Conservation (phyloP, 129 eudicot genomes). For the Apium graveolens region DNA sequence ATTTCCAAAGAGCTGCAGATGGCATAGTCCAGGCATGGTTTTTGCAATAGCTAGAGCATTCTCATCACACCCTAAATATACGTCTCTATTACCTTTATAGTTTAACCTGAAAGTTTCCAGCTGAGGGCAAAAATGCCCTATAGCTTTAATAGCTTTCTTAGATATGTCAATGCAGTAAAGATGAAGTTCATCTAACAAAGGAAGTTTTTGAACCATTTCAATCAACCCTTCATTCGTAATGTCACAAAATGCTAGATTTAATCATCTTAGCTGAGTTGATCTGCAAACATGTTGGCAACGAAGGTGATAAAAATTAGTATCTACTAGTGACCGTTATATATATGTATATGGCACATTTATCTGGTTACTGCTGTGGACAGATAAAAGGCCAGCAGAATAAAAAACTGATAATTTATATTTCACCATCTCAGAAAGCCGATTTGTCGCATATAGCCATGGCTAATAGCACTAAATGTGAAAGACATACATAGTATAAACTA, state of each 20-base stretch:
- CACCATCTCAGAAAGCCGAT: too few relatives aligned
- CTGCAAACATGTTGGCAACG: conserved; percentile 25
- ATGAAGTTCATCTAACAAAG: conserved; percentile 49
- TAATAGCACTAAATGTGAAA: too few relatives aligned
- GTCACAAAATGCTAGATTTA: conserved; percentile 29
- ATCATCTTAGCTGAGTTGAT: conserved; percentile 34
- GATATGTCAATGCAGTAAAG: conserved; percentile 20
- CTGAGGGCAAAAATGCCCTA: conserved; percentile 37
- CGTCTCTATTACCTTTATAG: conserved; percentile 14
- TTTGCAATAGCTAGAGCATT: conserved; percentile 51
- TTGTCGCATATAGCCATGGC: too few relatives aligned
- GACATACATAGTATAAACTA: too few relatives aligned
- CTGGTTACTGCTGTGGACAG: too few relatives aligned
- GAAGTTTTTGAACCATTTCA: conserved; percentile 29
- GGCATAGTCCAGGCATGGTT: conserved; percentile 47
- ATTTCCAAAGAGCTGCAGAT: conserved; percentile 51
- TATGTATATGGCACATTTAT: too few relatives aligned
- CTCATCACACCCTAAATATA: conserved; percentile 22
- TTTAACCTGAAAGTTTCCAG: conserved; percentile 46
- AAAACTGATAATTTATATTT: too few relatives aligned
- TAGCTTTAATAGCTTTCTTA: conserved; percentile 21
- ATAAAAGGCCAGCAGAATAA: too few relatives aligned
- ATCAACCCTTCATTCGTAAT: conserved; percentile 21
- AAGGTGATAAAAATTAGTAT: not conserved
- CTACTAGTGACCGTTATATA: too few relatives aligned